Base-by-base conservation (phyloP, 768 basidiomycete genomes). In the Auriscalpium vulgare region DNA sequence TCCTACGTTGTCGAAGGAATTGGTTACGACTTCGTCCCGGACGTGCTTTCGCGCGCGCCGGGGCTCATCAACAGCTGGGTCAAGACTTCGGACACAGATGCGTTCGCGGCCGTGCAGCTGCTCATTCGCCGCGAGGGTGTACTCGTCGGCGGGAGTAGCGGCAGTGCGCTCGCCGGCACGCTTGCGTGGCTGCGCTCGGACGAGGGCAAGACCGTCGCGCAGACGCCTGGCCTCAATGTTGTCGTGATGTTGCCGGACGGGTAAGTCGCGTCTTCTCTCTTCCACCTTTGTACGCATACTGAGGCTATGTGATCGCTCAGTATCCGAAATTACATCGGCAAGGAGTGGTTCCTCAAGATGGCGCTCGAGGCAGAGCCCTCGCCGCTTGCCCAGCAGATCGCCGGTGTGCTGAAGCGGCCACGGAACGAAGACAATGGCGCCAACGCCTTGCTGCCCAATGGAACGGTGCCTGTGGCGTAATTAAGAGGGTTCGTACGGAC, bases 271-370 rank as follows among this genome's bases (percentile, higher is more conserved):
- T 8, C 37, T 4, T 6, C 8, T 4, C 5, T 52, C 47, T 54
- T 21, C 46, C 7, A 23, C 50, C 8, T 21, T 40, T 36, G 19
- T 38, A 17, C 1, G 2, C 21, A 40, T 49, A 50, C 49, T 36
- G 17, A n/a, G 37, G 5, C 17, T 29, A 4, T 29, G 29, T 29
- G 29, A 7, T 29, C 29, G 11, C 14, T 40, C 59, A 92, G 94
- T 1, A 84, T 97, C 54, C 81, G 93, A 62, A 95, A 95, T 68
- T 95, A 95, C 66, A 94, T 95, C 83, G 88, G 87, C 72, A 95
- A 93, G 66, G 80, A 85, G 10, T 95, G 93, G 93, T 95, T 95
- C 72, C 70, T 92, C 59, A 75, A 84, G 59, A 81, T 86, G 63
- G 81, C 84, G 5, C 69, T 86, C 61, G 69, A 77, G 44, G 69